These are phyloP conservation scores for Tinospora cordifolia DNA, from an alignment of 164 flowering plant genomes.

Conservation along the genomic window DNA sequence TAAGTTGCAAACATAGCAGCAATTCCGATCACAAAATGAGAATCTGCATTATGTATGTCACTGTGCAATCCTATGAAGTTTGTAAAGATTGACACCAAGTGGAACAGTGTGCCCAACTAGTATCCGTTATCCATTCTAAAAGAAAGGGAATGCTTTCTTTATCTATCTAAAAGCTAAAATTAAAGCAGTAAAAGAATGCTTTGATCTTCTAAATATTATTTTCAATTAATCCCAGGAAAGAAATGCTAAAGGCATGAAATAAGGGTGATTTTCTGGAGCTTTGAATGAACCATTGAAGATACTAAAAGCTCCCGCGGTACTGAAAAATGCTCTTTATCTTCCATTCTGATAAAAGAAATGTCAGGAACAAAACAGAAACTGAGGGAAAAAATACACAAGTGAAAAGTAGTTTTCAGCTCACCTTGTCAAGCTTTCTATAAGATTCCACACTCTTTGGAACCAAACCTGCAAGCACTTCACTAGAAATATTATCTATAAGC, in stretches of 20 bases:
- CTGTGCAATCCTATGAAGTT: background rate
- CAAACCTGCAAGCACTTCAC: conserved; percentile 43
- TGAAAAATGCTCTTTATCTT: background rate
- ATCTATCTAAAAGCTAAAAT: background rate
- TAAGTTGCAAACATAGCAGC: background rate
- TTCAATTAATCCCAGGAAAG: background rate
- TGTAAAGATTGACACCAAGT: background rate
- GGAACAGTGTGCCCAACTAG: background rate
- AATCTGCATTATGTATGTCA: background rate
- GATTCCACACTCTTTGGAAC: conserved; percentile 58
- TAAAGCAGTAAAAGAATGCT: background rate
- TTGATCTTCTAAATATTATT: background rate
- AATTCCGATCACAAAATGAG: background rate
- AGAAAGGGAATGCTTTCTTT: background rate
- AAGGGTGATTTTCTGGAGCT: too few relatives aligned
- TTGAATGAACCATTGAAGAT: too few relatives aligned
- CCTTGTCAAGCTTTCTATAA: conserved; percentile 65
- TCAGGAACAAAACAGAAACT: too few relatives aligned
- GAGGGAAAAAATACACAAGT: background rate
- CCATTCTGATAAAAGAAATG: background rate
- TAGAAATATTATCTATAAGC: conserved; percentile 53
- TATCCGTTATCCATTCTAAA: background rate
- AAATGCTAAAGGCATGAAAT: background rate
- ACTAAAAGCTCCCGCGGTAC: too few relatives aligned
- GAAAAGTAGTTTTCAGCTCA: conserved; percentile 4